Base-by-base conservation (phyloP, 495 filamentous ascomycete genomes). In the Penicillium psychrofluorescens region DNA sequence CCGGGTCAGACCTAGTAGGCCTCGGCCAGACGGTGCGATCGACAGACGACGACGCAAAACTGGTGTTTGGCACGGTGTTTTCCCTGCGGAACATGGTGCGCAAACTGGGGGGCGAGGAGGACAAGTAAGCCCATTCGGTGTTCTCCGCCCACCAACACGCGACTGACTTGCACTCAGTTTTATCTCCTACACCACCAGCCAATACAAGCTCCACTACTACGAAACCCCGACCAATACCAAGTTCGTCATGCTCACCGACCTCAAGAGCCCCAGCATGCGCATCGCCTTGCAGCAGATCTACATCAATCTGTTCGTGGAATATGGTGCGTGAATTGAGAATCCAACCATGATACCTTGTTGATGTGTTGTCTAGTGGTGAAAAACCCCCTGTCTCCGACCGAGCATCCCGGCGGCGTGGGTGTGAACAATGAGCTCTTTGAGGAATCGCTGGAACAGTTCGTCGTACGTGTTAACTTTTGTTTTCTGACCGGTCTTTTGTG, bases 121-220 rank as follows among this genome's bases (percentile, higher is more conserved):
- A 95, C 66, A 79, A 74, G 79, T 86, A 66, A 53, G 60, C 46
- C 42, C 13, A 13, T 35, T 35, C 33, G 12, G 22, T 12, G 10
- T 36, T 9, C 27, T 11, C 16, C 16, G 27, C 11, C 11, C 10
- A 41, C 16, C 11, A 15, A 29, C 11, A 13, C 38, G 12, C 14
- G 15, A 32, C 30, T 13, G 43, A 29, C 36, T 2, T 11, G 46
- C 32, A 35, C 40, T 31, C 29, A 90, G 84, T 62, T 97, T 96
- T 66, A 83, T 96, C 48, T 82, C 80, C 31, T 97, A 83, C 66
- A 80, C 85, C 53, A 98, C 92, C 41, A 84, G 76, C 51, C 87
- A 95, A 61, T 98, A 98, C 71, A 95, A 96, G 68, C 80, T 97
- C 43, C 92, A 98, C 71, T 98, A 95, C 71, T 97, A 95, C 76